These are phyloP conservation scores for Monosporascus ibericus DNA, from an alignment of 2,329 filamentous ascomycete genomes.

Conservation along the genomic window DNA sequence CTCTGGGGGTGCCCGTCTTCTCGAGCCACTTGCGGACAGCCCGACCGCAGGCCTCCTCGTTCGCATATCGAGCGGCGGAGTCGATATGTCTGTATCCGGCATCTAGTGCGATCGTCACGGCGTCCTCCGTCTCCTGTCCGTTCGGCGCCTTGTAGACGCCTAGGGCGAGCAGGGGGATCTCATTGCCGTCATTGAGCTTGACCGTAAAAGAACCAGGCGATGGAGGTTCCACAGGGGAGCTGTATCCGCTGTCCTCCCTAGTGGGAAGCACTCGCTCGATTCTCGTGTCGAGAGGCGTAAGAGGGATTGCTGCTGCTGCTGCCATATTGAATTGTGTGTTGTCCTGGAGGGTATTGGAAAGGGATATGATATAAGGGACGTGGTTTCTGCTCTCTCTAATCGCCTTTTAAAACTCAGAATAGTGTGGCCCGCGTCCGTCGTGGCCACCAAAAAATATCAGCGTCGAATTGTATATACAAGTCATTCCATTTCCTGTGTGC, in stretches of 20 bases:
- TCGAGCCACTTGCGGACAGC: constrained; percentile 17
- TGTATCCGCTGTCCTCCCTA: not conserved
- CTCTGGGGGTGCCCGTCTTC: constrained; percentile 24
- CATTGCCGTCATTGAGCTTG: constrained; percentile 29
- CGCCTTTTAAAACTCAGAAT: not conserved
- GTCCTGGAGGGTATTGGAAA: not conserved
- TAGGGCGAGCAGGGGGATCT: constrained; percentile 36
- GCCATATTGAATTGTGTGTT: not conserved
- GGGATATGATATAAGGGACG: too few species aligned
- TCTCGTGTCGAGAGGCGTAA: not conserved
- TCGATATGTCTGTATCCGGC: constrained; percentile 50
- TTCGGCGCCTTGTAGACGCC: constrained; percentile 43
- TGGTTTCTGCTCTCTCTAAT: too few species aligned
- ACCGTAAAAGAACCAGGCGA: constrained; percentile 10
- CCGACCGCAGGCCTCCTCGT: constrained; percentile 14
- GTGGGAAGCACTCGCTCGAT: not conserved
- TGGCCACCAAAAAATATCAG: too few species aligned
- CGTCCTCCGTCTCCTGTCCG: constrained; percentile 29
- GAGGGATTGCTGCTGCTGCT: not conserved
- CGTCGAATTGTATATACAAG: too few species aligned
- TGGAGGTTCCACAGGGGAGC: not conserved
- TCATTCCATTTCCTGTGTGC: too few species aligned
- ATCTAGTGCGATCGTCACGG: constrained; percentile 32
- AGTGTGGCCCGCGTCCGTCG: too few species aligned
- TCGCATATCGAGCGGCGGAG: constrained; percentile 30